Evolutionary conservation across 768 basidiomycete species (phyloP).

Genomic region (Gautieria morchelliformis): DNA sequence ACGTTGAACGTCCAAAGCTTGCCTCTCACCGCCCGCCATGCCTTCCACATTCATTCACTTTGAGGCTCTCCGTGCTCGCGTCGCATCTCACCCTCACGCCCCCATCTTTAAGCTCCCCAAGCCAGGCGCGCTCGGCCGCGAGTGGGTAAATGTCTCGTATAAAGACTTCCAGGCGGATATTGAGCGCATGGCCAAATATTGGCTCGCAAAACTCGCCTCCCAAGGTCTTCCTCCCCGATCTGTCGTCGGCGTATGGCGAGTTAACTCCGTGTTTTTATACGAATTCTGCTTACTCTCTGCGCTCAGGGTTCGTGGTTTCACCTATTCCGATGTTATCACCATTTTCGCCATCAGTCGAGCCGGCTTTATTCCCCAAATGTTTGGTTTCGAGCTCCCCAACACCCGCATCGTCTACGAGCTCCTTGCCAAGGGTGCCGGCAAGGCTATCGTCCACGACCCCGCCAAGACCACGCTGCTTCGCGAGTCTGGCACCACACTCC

Average conservation of each 20-base stretch:
- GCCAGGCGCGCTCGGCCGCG: slow-evolving; percentile 31
- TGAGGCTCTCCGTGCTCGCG: slow-evolving; percentile 4
- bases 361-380: slow-evolving; percentile 68
- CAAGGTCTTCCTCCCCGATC: slow-evolving; percentile 42
- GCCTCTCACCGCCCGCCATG: neutral
- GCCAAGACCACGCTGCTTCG: slow-evolving; percentile 7
- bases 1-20: neutral
- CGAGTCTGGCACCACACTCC: neutral
- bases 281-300: neutral
- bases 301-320: slow-evolving; percentile 61
- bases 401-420: slow-evolving; percentile 64
- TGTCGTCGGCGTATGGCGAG: slow-evolving; percentile 67
- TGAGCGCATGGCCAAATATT: slow-evolving; percentile 55
- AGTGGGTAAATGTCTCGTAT: slow-evolving; percentile 59
- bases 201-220: slow-evolving; percentile 39
- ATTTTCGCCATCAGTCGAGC: slow-evolving; percentile 70
- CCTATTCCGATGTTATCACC: slow-evolving; percentile 60
- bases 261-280: slow-evolving; percentile 8
- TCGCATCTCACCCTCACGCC: slow-evolving; percentile 26
- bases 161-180: slow-evolving; percentile 55
- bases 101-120: slow-evolving; percentile 55
- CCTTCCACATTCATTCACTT: neutral
- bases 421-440: slow-evolving; percentile 49
- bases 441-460: slow-evolving; percentile 52
- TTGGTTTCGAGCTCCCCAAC: slow-evolving; percentile 70